phyloP scores from a whole-genome alignment of 2,329 filamentous ascomycete species.

The Dryadomyces quercus-mongolicae region DNA sequence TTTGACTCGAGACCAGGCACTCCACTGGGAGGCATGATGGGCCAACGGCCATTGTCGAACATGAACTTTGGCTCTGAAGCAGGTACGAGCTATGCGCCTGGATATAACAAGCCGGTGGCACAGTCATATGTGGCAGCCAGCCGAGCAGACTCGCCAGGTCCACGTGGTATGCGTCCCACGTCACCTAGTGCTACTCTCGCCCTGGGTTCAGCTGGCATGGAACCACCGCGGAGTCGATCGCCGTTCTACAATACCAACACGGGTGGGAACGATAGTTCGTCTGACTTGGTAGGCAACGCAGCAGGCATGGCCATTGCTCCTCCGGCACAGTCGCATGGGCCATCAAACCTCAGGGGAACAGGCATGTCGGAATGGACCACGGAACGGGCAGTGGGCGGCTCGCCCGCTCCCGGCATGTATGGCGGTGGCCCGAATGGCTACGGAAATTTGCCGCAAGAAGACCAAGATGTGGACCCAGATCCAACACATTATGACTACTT shows the following conservation, averaged over 20 bases:
- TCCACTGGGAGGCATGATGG: constrained; percentile 26
- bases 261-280: constrained; percentile 39
- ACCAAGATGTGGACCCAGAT: constrained; percentile 27
- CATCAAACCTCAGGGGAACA: neutral
- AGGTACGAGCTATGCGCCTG: constrained; percentile 11
- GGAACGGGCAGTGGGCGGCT: constrained; percentile 14
- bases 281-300: constrained; percentile 39
- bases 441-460: constrained; percentile 43
- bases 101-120: constrained; percentile 9
- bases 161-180: constrained; percentile 3
- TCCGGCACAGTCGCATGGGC: neutral
- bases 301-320: constrained; percentile 34
- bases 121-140: neutral
- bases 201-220: constrained; percentile 12
- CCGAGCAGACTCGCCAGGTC: constrained; percentile 8
- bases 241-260: constrained; percentile 31
- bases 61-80: neutral
- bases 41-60: constrained; percentile 12
- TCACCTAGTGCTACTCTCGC: constrained; percentile 14
- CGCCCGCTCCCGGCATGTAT: constrained; percentile 37
- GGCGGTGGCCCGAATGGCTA: constrained; percentile 49
- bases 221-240: constrained; percentile 25
- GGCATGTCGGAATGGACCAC: constrained; percentile 12
- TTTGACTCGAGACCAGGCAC: constrained; percentile 38
- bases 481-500: constrained; percentile 47